These are phyloP conservation scores for Cercospora sp. DNA, from an alignment of 2,329 filamentous ascomycete species.

Conservation along the genomic window DNA sequence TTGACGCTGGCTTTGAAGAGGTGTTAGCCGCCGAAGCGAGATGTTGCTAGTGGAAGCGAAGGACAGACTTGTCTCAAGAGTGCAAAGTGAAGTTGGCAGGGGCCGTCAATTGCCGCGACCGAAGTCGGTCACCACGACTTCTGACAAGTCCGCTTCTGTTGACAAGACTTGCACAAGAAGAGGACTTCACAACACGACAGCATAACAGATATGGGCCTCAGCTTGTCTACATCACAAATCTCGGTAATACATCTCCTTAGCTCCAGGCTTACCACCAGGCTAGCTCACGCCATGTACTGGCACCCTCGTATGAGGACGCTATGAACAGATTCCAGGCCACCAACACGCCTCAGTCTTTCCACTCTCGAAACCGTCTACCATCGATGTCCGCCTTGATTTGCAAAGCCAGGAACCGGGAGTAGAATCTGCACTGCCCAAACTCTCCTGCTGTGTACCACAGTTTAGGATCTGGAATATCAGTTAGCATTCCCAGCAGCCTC, in stretches of 20 bases:
- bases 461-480: conserved; percentile 34
- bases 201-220: background rate
- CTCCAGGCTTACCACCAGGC: background rate
- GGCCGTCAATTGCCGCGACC: background rate
- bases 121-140: background rate
- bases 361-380: conserved; percentile 19
- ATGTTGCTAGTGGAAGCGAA: background rate
- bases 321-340: background rate
- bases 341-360: background rate
- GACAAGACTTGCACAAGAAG: background rate
- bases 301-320: background rate
- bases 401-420: conserved; percentile 47
- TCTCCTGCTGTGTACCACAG: conserved; percentile 51
- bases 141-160: background rate
- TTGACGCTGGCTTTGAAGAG: background rate
- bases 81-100: background rate
- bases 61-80: background rate
- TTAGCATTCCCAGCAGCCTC: background rate
- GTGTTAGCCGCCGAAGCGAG: background rate
- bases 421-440: conserved; percentile 50
- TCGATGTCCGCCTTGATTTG: conserved; percentile 45
- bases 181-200: background rate
- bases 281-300: background rate
- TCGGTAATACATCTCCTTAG: too few species aligned
- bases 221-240: background rate